phyloP scores from a whole-genome alignment of 352 stramenopile genomes.

The Globisporangium sylvaticum region DNA sequence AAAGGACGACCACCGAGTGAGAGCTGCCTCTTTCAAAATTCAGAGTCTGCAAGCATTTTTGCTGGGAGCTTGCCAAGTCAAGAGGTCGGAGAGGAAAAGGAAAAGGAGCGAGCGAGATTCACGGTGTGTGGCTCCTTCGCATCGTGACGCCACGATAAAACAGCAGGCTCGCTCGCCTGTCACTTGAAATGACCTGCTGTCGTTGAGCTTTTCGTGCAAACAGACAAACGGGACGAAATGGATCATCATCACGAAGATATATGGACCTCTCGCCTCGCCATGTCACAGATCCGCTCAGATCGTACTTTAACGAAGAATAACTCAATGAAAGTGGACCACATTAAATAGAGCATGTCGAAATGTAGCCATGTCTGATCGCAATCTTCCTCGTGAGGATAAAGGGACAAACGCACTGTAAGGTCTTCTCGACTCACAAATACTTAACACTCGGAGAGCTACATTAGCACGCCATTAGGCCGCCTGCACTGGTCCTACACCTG shows the following conservation, averaged over 20 bases:
- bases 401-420: too few species aligned
- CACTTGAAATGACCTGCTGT: background rate
- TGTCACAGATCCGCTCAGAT: background rate
- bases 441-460: background rate
- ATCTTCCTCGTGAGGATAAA: too few species aligned
- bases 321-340: background rate
- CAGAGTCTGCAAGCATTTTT: background rate
- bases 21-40: background rate
- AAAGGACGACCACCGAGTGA: slow-evolving; percentile 1
- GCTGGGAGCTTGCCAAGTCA: background rate
- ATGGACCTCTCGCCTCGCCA: background rate
- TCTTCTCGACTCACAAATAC: too few species aligned
- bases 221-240: background rate
- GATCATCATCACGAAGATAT: background rate
- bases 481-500: background rate
- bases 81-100: background rate
- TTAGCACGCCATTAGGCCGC: background rate
- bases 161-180: background rate
- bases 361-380: slow-evolving; percentile 7
- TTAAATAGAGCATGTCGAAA: background rate
- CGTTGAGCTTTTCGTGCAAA: background rate
- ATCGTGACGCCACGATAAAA: background rate
- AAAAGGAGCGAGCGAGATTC: background rate
- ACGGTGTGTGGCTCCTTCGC: background rate
- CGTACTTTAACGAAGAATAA: background rate